Evolutionary conservation across 192 early-diverging fungal species (phyloP).

Genomic region (Rhizophagus clarus): DNA sequence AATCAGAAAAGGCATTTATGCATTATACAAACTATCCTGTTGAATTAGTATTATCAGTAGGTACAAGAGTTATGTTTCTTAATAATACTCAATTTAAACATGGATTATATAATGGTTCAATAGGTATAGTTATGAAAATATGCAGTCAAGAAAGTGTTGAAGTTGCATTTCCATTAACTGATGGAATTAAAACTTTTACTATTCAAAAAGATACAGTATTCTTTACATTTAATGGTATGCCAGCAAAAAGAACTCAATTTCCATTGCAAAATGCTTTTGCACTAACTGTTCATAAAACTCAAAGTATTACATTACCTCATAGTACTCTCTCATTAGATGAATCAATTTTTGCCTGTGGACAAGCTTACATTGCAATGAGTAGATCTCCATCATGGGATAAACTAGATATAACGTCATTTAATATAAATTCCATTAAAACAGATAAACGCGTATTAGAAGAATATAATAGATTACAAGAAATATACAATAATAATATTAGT

Average conservation of each 20-base stretch:
- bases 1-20: neutral
- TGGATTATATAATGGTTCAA: conserved; percentile 4
- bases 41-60: neutral
- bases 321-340: neutral
- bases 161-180: neutral
- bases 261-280: conserved; percentile 22
- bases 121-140: neutral
- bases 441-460: neutral
- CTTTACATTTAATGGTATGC: neutral
- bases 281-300: conserved; percentile 27
- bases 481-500: too few relatives aligned
- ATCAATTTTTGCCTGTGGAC: neutral
- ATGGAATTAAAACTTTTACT: neutral
- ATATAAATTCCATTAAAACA: neutral
- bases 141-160: neutral
- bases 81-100: neutral
- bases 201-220: neutral
- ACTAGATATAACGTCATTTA: neutral
- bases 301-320: conserved; percentile 10
- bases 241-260: neutral
- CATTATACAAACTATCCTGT: neutral
- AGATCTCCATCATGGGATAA: neutral
- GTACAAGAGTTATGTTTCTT: neutral
- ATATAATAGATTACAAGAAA: neutral
- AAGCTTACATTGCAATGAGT: conserved; percentile 15